Evolutionary conservation across 129 eudicot genomes (phyloP), one percentile per base, ranked within the genome.

Genomic region (Flaveria ramosissima): DNA sequence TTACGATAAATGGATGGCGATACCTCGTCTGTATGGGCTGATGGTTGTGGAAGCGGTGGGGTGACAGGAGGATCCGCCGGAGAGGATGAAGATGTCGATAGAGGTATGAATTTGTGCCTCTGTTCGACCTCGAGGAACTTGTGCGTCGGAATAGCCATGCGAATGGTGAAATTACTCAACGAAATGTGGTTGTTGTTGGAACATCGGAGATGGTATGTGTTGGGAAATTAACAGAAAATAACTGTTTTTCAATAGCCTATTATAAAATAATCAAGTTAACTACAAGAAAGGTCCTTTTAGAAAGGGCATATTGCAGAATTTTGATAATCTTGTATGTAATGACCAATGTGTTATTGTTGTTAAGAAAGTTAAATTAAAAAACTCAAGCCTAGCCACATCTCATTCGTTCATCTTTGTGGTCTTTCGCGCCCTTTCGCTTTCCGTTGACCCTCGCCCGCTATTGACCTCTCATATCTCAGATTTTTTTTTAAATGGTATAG

Each of bases 1-100:
- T 66, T 41, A 27, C 45, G 16, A 62, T 36, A 4, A 47, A 47
- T 21, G 3, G 21, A 8, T 11, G 53, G 30, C 10, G 50, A 32
- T 53, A 80, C 84, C 80, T 80, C 71, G 0, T 80, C 80, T 46
- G 47, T 41, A 63, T 72, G 52, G 9, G 74, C 46, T 4, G 77
- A 36, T 52, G 14, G 72, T 36, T 67, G 82, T 9, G 73, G 73
- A 1, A 75, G 83, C 7, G 74, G 68, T 13, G 83, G 73, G 14
- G 73, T 30, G 20, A 30, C 52, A 16, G 79, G 32, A 41, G 72
- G 73, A 76, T 64, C 66, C 4, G 27, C 59, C 45, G 67, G 74
- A 59, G 82, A 57, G 13, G 77, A 36, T 10, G 82, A 45, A 4
- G 76, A 70, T 53, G 82, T 45, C 61, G 82, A 59, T 27, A 46